A percentile compares a stretch with the other conserved stretches of the same genome.
These are phyloP conservation scores for Myochromella boudieri DNA, from an alignment of 768 basidiomycete species.

Conservation along the genomic window DNA sequence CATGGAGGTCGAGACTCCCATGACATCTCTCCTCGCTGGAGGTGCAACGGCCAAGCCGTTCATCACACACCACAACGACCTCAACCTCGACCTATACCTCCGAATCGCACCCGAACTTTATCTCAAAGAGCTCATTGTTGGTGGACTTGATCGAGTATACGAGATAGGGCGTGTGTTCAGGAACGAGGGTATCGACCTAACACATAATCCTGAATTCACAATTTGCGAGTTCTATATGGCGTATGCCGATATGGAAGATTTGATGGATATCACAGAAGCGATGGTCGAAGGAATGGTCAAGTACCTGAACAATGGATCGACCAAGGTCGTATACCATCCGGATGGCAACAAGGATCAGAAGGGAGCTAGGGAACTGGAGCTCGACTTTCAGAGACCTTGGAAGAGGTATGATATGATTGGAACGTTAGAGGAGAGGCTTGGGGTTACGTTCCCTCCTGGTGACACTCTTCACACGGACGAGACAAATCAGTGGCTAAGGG, in stretches of 20 bases:
- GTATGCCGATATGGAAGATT: slow-evolving; percentile 97
- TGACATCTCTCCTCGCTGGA: slow-evolving; percentile 94
- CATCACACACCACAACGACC: slow-evolving; percentile 98
- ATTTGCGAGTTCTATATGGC: slow-evolving; percentile 99
- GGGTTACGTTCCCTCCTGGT: slow-evolving; percentile 90
- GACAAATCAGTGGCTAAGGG: slow-evolving; percentile 85
- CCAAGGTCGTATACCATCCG: slow-evolving; percentile 84
- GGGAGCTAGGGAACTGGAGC: slow-evolving; percentile 58
- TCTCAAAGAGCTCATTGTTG: slow-evolving; percentile 96
- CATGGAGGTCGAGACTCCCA: slow-evolving; percentile 98
- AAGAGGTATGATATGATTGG: slow-evolving; percentile 98
- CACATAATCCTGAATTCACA: slow-evolving; percentile 98
- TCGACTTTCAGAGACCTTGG: slow-evolving; percentile 95
- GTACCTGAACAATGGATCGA: slow-evolving; percentile 77
- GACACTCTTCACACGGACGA: slow-evolving; percentile 85
- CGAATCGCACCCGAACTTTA: slow-evolving; percentile 98
- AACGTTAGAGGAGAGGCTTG: slow-evolving; percentile 92
- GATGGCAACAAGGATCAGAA: slow-evolving; percentile 86
- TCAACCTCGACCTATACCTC: slow-evolving; percentile 93
- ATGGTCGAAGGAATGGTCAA: slow-evolving; percentile 91
- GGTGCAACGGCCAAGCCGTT: slow-evolving; percentile 99
- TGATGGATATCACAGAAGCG: slow-evolving; percentile 96
- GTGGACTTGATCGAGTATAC: slow-evolving; percentile 96
- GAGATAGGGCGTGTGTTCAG: slow-evolving; percentile 98
- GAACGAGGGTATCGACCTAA: slow-evolving; percentile 98